Evolutionary conservation across 257 asterid genomes (phyloP).

Genomic region (Plectranthus barbatus): DNA sequence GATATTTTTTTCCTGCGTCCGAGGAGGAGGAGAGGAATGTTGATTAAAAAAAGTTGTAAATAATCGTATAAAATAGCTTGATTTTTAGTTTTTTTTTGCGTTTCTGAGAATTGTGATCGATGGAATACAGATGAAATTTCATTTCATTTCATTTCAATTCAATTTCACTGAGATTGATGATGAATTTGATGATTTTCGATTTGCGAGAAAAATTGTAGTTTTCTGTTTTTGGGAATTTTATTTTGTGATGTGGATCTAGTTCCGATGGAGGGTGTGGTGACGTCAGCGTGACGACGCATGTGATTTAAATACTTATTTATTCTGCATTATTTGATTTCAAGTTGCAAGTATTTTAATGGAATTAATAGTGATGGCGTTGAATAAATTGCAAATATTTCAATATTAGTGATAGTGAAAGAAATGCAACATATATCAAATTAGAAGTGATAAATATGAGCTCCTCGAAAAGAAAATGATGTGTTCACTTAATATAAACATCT

Average conservation of each 20-base stretch:
- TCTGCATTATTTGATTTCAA: not conserved
- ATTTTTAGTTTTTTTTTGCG: not conserved
- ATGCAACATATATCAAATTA: too few species aligned
- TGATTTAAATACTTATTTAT: too few species aligned
- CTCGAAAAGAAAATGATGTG: too few species aligned
- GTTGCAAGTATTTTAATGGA: not conserved
- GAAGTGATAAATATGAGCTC: too few species aligned
- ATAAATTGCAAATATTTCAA: not conserved
- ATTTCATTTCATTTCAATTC: too few species aligned
- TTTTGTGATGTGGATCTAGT: constrained; percentile 28
- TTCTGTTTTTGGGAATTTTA: not conserved
- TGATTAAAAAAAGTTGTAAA: constrained; percentile 5
- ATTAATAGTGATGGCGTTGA: not conserved
- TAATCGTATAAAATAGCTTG: not conserved
- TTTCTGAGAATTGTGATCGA: not conserved
- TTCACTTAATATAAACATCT: too few species aligned
- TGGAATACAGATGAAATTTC: not conserved
- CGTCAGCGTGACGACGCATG: constrained; percentile 18
- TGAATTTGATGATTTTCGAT: not conserved
- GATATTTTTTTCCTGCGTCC: constrained; percentile 54
- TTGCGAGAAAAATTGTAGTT: not conserved
- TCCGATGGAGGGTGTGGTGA: constrained; percentile 16
- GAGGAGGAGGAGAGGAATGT: constrained; percentile 31
- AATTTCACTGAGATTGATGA: constrained; percentile 1
- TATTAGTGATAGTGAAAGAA: constrained; percentile 15